Evolutionary conservation across 116 monocot genomes (phyloP).

Genomic region (Dioscorea cayenensis): DNA sequence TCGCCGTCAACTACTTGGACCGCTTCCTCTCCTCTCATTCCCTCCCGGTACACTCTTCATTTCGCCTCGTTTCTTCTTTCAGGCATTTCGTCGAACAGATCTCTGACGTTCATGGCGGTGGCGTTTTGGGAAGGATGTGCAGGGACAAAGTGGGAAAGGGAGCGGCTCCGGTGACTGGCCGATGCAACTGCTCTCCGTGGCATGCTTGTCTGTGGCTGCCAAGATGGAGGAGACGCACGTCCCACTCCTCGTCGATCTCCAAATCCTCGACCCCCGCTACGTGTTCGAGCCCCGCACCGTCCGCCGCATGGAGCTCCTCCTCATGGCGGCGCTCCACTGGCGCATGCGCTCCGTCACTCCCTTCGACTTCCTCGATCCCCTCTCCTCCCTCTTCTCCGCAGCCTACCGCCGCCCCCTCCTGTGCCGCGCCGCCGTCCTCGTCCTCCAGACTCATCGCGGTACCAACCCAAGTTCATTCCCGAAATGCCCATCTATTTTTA

Average conservation of each 20-base stretch:
- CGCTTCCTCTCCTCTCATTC: conserved; percentile 61
- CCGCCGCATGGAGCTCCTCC: conserved; percentile 71
- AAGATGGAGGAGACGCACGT: conserved; percentile 84
- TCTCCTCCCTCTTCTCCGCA: conserved; percentile 10
- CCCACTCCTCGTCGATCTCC: conserved; percentile 50
- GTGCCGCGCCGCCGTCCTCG: conserved; percentile 21
- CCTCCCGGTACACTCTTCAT: conserved; percentile 29
- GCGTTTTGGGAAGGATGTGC: conserved; percentile 3
- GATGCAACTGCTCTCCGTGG: conserved; percentile 71
- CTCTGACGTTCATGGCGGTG: background rate
- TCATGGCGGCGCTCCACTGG: conserved; percentile 69
- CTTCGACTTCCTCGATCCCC: conserved; percentile 58
- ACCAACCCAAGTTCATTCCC: background rate
- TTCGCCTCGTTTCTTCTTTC: background rate
- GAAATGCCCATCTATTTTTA: background rate
- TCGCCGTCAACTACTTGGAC: conserved; percentile 81
- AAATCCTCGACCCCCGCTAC: conserved; percentile 34
- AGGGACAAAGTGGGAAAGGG: conserved; percentile 4
- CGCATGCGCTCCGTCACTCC: conserved; percentile 64
- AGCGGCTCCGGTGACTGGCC: conserved; percentile 36
- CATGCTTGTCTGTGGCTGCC: conserved; percentile 76
- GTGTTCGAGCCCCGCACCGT: conserved; percentile 56
- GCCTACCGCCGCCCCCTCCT: conserved; percentile 1
- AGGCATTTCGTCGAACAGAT: too few species aligned
- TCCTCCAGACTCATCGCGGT: conserved; percentile 33